Evolutionary conservation across 2,329 filamentous ascomycete species (phyloP).

Genomic region (Colletotrichum coccodes): DNA sequence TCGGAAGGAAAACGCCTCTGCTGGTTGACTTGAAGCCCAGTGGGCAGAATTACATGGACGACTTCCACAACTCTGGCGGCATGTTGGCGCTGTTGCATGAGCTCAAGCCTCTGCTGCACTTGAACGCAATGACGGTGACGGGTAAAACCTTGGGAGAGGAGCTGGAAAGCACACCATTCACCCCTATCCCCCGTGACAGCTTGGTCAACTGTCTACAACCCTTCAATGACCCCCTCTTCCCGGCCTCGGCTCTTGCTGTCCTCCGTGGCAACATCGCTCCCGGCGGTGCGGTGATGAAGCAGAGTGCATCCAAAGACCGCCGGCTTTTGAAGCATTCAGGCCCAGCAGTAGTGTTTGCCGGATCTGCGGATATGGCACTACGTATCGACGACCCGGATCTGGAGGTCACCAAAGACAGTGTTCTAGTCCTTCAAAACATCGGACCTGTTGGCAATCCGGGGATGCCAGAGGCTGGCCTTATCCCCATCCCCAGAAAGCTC

Average conservation of each 20-base stretch:
- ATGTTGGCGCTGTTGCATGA: conserved; percentile 84
- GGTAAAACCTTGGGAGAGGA: conserved; percentile 86
- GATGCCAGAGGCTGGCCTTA: conserved; percentile 85
- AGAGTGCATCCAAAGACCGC: conserved; percentile 85
- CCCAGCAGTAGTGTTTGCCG: conserved; percentile 72
- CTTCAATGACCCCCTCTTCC: conserved; percentile 73
- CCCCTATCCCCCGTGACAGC: conserved; percentile 51
- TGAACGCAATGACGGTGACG: conserved; percentile 82
- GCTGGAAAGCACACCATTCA: conserved; percentile 74
- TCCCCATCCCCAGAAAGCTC: conserved; percentile 78
- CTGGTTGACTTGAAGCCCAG: conserved; percentile 88
- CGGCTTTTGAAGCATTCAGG: conserved; percentile 58
- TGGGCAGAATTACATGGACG: conserved; percentile 88
- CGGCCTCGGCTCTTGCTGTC: conserved; percentile 83
- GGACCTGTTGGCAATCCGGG: conserved; percentile 90
- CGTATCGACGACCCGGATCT: conserved; percentile 69
- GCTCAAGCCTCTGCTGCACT: conserved; percentile 80
- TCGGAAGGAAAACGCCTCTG: conserved; percentile 81
- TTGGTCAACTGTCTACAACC: conserved; percentile 68
- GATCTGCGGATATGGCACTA: conserved; percentile 78
- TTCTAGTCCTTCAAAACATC: conserved; percentile 88
- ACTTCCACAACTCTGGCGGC: conserved; percentile 89
- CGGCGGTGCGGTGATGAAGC: conserved; percentile 87
- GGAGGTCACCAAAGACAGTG: conserved; percentile 67
- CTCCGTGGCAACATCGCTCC: conserved; percentile 86